Base-by-base conservation (phyloP, 2,329 filamentous ascomycete species). In the Didymosphaeria variabile region DNA sequence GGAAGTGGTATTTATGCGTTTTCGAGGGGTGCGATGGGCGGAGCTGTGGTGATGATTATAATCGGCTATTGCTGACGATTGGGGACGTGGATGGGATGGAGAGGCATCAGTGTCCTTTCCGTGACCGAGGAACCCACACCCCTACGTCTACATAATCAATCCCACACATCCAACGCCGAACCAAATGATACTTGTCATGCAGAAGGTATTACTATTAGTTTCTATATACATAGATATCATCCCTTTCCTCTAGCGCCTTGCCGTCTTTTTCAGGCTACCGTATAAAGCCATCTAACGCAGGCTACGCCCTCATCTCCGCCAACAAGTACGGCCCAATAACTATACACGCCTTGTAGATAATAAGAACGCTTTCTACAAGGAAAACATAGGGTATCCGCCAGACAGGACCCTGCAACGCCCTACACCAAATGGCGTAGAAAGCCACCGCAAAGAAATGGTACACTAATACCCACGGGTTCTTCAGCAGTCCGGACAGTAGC, bases 371-470 rank as follows among this genome's bases (percentile, higher is more conserved):
- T 72, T 90, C 87, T 51, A 90, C 79, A 3, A 93, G 64, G 10
- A 89, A 85, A 13, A 91, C 73, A 40, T 81, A 71, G 4, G 82
- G 82, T 44, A 77, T 65, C 32, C 73, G 65, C 58, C 79, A 70
- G 1, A 77, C 57, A 69, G 63, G 85, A 77, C 73, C 84, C 73
- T 74, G 84, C 1, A 68, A 82, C 65, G 89, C 79, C 46, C 81
- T 74, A n/a, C 89, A 79, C 90, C 91, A 96, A 67, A 98, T 93
- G 29, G 90, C 89, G 67, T 97, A 86, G 68, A 98, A 88, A 2
- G 95, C 95, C 34, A 99, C 95, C 31, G 89, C 87, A 81, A 97
- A 99, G 82, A 99, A 99, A 80, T 99, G 95, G 76, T 91, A 91
- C 69, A 95, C 89, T 42, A 99, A 87, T 42, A 93, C 86, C 55